Base-by-base conservation (phyloP, 2,329 filamentous ascomycete species). In the Alternaria arbusti region DNA sequence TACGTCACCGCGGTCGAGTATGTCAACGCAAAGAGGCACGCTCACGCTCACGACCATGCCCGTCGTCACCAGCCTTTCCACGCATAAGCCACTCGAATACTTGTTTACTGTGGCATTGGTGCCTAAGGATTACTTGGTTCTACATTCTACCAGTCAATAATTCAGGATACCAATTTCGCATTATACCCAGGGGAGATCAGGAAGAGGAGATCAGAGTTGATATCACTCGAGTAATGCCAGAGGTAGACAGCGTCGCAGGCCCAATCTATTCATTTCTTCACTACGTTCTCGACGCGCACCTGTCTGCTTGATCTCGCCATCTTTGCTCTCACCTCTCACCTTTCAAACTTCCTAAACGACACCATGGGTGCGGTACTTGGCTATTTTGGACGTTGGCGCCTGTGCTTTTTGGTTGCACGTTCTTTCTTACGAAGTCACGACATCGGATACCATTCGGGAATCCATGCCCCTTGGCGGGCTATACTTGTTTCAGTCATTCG, bases 211-310 rank as follows among this genome's bases (percentile, higher is more conserved):
- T 61, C 57, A 65, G 63, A 67, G 68, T 64, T 54, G 58, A 70
- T 72, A 62, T 61, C 62, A 71, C 69, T 66, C 68, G 60, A 72
- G 70, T 79, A 78, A 78, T 78, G 75, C 68, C 69, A 52, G 70
- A 69, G 70, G 74, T 77, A 78, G 74, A 73, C 72, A 75, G 75
- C 74, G 75, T 78, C 75, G 75, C 76, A 77, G 73, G 73, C 70
- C 26, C 70, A 76, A 68, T 74, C 64, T 69, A 78, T 77, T 75
- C 67, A 70, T 73, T 77, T 69, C 62, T 70, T 72, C 66, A 66
- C 66, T 63, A 56, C 47, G 59, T 66, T 65, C 66, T 69, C 72
- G 71, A 72, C 64, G 69, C 72, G 69, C 71, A 69, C 68, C 72
- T 59, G 68, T 68, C 63, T 71, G 68, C 63, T 70, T 74, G 67